Conservation (phyloP, 495 filamentous ascomycete genomes). For the Podospora pseudopauciseta region DNA sequence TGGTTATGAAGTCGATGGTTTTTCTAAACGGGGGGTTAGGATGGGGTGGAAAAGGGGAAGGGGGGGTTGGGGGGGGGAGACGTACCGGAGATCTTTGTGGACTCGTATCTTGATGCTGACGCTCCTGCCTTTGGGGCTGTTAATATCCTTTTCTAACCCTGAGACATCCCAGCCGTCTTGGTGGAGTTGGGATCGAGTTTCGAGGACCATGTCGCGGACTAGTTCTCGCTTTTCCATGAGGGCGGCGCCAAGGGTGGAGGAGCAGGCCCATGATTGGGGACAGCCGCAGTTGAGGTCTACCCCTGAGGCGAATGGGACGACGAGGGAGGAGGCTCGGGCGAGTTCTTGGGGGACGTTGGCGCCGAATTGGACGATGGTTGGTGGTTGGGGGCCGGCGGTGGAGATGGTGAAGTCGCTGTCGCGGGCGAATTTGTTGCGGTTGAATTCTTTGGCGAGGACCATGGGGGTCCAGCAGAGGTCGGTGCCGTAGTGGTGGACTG, state of each 20-base stretch:
- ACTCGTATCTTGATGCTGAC: constrained; percentile 66
- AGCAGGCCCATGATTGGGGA: constrained; percentile 65
- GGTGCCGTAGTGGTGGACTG: constrained; percentile 54
- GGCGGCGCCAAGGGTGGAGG: constrained; percentile 57
- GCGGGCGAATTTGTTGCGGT: constrained; percentile 54
- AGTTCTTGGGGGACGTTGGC: constrained; percentile 54
- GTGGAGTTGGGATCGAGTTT: constrained; percentile 43
- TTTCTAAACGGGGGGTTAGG: constrained; percentile 22
- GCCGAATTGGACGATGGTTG: constrained; percentile 63
- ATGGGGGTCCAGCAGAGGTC: constrained; percentile 68
- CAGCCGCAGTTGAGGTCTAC: constrained; percentile 69
- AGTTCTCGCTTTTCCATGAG: constrained; percentile 58
- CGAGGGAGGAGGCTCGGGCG: constrained; percentile 56
- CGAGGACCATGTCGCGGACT: constrained; percentile 57
- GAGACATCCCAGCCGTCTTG: constrained; percentile 44
- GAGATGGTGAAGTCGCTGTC: constrained; percentile 50
- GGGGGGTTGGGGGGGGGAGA: neutral
- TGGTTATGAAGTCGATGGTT: constrained; percentile 50
- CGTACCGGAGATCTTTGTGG: constrained; percentile 54
- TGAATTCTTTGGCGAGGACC: constrained; percentile 70
- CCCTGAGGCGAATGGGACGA: constrained; percentile 56
- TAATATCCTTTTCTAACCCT: constrained; percentile 32
- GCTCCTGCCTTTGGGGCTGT: constrained; percentile 35
- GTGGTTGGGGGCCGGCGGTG: constrained; percentile 45
- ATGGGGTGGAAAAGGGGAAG: neutral